These are phyloP conservation scores for Ensete glaucum DNA, from an alignment of 176 grass and related monocot genomes.

Conservation along the genomic window DNA sequence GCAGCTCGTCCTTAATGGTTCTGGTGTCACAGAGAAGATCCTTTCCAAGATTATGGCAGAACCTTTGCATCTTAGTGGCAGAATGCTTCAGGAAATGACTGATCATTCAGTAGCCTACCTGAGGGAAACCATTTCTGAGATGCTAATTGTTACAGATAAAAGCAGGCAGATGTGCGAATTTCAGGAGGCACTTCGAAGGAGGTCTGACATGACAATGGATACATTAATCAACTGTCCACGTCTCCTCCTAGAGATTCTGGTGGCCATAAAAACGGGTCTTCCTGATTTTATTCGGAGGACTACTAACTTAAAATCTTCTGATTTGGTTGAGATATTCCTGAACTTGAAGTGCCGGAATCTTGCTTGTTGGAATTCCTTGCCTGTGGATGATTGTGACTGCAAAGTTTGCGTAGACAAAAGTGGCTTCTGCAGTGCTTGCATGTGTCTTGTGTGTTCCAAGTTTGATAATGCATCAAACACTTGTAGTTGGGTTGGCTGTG, in stretches of 20 bases:
- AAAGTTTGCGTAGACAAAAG: conserved; percentile 50
- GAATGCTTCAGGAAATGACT: conserved; percentile 98
- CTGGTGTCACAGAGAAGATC: conserved; percentile 70
- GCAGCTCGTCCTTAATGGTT: conserved; percentile 52
- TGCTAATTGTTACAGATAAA: conserved; percentile 58
- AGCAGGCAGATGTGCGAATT: conserved; percentile 44
- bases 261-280: conserved; percentile 64
- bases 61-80: conserved; percentile 64
- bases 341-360: conserved; percentile 77
- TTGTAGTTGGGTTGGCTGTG: conserved; percentile 95
- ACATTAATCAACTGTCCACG: conserved; percentile 46
- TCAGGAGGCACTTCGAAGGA: conserved; percentile 64
- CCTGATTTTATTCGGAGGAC: conserved; percentile 61
- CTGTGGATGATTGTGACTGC: conserved; percentile 78
- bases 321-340: conserved; percentile 77
- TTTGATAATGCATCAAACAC: conserved; percentile 90
- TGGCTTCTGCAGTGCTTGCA: conserved; percentile 87
- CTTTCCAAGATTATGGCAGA: conserved; percentile 76
- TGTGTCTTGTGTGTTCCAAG: conserved; percentile 75
- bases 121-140: conserved; percentile 83
- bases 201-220: conserved; percentile 55
- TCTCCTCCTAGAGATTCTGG: conserved; percentile 70
- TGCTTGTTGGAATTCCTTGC: conserved; percentile 56
- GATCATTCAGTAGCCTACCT: conserved; percentile 70
- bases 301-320: conserved; percentile 39